A percentile compares a stretch with the other conserved stretches of the same genome.
Conservation (phyloP, 495 filamentous ascomycete species). For the Endocarpon pusillum region DNA sequence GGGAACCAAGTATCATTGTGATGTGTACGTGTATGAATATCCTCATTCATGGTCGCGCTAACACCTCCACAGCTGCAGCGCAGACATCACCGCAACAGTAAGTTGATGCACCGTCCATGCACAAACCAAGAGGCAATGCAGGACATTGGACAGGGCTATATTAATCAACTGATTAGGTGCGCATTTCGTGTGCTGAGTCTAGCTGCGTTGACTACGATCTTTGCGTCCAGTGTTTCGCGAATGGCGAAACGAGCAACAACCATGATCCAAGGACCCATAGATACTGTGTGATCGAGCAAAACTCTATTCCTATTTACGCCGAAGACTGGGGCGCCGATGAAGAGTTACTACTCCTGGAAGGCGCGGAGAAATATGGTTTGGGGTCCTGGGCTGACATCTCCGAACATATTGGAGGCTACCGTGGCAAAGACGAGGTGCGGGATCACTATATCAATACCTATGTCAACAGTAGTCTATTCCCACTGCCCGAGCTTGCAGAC, state of each 20-base stretch:
- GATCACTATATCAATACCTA: conserved; percentile 87
- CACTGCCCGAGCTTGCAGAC: conserved; percentile 67
- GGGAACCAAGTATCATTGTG: conserved; percentile 87
- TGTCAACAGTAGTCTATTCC: conserved; percentile 65
- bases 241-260: conserved; percentile 53
- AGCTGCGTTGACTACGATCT: conserved; percentile 89
- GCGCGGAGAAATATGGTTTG: conserved; percentile 91
- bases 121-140: too few species aligned
- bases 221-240: conserved; percentile 86
- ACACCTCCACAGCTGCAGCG: too few species aligned
- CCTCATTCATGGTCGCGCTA: too few species aligned
- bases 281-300: conserved; percentile 91
- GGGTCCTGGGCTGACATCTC: conserved; percentile 97
- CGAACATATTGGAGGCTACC: conserved; percentile 90
- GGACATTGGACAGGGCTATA: too few species aligned
- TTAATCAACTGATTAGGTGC: conserved; percentile 49
- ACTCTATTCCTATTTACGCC: conserved; percentile 91
- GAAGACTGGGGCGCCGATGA: conserved; percentile 96
- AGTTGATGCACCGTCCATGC: conserved; percentile 14
- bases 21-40: too few species aligned
- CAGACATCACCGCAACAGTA: conserved; percentile 91
- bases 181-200: conserved; percentile 74
- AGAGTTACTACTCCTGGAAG: conserved; percentile 80
- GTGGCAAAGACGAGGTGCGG: conserved; percentile 84
- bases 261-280: conserved; percentile 75